These are phyloP conservation scores for Pyrus pyrifolia DNA, from an alignment of 306 rosid genomes.

Conservation along the genomic window DNA sequence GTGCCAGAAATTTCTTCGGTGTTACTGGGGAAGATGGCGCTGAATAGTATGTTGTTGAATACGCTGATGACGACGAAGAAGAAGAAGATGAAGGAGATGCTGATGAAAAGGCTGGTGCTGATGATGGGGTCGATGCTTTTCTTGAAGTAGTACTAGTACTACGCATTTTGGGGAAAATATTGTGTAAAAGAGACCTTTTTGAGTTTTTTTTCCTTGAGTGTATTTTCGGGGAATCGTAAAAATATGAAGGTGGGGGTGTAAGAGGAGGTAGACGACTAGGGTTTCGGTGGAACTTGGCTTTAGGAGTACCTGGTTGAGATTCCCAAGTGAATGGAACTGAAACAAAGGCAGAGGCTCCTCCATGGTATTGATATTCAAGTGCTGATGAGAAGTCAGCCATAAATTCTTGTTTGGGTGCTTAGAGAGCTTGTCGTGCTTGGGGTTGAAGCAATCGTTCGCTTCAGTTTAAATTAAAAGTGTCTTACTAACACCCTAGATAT, in stretches of 20 bases:
- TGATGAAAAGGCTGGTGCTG: conserved; percentile 13
- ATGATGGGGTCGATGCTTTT: background rate
- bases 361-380: conserved; percentile 23
- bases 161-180: conserved; percentile 36
- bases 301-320: conserved; percentile 91
- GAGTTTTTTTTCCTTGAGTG: conserved; percentile 22
- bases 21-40: conserved; percentile 41
- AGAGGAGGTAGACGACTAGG: conserved; percentile 53
- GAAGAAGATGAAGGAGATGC: conserved; percentile 13
- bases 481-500: background rate
- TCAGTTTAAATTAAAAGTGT: background rate
- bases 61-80: conserved; percentile 12
- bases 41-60: conserved; percentile 19
- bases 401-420: background rate
- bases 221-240: conserved; percentile 21
- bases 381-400: background rate
- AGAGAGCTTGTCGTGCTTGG: conserved; percentile 9
- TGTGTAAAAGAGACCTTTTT: conserved; percentile 18
- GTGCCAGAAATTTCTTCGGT: background rate
- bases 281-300: conserved; percentile 33
- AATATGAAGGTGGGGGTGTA: conserved; percentile 70
- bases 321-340: conserved; percentile 64
- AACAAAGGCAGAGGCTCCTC: conserved; percentile 19
- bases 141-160: background rate
- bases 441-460: background rate